Evolutionary conservation across 1,284 basidiomycete genomes (phyloP).

Genomic region (Trametes pubescens): DNA sequence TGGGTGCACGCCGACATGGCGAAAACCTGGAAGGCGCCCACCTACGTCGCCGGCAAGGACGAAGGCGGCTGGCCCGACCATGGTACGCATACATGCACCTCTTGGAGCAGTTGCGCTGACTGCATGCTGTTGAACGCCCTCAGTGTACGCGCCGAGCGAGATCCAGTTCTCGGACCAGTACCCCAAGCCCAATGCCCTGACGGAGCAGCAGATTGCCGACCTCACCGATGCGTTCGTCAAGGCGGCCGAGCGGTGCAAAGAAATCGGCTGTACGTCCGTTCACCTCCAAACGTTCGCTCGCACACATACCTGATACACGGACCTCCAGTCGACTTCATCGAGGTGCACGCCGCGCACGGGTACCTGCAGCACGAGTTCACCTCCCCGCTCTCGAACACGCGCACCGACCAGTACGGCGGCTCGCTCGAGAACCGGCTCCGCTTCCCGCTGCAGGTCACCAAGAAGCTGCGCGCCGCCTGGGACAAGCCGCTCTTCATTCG

Average conservation of each 20-base stretch:
- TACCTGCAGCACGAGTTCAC: constrained; percentile 71
- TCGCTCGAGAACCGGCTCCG: constrained; percentile 77
- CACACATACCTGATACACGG: not conserved
- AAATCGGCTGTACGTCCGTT: constrained; percentile 64
- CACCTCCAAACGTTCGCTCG: constrained; percentile 2
- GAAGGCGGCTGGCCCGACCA: constrained; percentile 79
- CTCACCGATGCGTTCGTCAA: constrained; percentile 74
- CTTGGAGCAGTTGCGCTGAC: not conserved
- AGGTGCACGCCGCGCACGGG: constrained; percentile 79
- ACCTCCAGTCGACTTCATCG: constrained; percentile 77
- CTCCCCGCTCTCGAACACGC: constrained; percentile 76
- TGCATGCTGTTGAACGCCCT: not conserved
- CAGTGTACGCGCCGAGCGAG: constrained; percentile 57
- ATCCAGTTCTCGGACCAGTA: constrained; percentile 59
- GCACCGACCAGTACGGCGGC: constrained; percentile 80
- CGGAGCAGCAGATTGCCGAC: constrained; percentile 61
- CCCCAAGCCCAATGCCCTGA: constrained; percentile 61
- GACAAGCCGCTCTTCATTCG: constrained; percentile 79
- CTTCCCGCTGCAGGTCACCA: constrained; percentile 66
- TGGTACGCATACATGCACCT: constrained; percentile 34
- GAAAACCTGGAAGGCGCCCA: constrained; percentile 34
- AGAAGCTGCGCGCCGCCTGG: constrained; percentile 65
- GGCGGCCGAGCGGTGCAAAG: constrained; percentile 67
- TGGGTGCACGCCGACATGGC: constrained; percentile 56
- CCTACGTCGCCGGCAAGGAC: constrained; percentile 49